phyloP scores from a whole-genome alignment of 2,329 filamentous ascomycete genomes.

The Colletotrichum agaves region DNA sequence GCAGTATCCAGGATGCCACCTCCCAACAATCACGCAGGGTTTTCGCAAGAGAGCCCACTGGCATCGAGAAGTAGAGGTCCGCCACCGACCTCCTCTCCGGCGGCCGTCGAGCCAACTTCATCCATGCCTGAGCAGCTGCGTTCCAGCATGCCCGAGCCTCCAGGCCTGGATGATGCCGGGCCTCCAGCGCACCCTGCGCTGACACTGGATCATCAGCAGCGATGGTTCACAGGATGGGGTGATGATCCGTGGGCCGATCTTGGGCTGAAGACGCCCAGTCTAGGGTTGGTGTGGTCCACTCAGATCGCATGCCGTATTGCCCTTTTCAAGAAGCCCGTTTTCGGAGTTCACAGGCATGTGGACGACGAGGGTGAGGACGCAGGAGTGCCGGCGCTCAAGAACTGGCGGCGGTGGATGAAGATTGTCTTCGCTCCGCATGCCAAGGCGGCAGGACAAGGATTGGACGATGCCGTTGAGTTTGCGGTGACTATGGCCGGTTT shows the following conservation, averaged over 20 bases:
- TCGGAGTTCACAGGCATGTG: slow-evolving; percentile 47
- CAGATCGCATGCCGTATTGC: slow-evolving; percentile 87
- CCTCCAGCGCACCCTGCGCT: slow-evolving; percentile 63
- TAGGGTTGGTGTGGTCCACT: slow-evolving; percentile 91
- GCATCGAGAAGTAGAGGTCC: slow-evolving; percentile 54
- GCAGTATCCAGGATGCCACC: slow-evolving; percentile 40
- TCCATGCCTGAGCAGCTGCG: slow-evolving; percentile 51
- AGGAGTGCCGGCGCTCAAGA: slow-evolving; percentile 59
- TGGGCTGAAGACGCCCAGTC: slow-evolving; percentile 81
- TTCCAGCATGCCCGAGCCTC: slow-evolving; percentile 48
- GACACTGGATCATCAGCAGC: slow-evolving; percentile 86
- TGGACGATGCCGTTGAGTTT: slow-evolving; percentile 72
- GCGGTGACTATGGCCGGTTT: slow-evolving; percentile 78
- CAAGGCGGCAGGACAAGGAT: slow-evolving; percentile 59
- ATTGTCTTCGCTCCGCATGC: slow-evolving; percentile 90
- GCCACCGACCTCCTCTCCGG: slow-evolving; percentile 43
- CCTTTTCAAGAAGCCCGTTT: slow-evolving; percentile 76
- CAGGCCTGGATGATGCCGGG: slow-evolving; percentile 54
- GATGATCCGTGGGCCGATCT: slow-evolving; percentile 66
- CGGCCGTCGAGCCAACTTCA: slow-evolving; percentile 49
- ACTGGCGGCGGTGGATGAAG: slow-evolving; percentile 83
- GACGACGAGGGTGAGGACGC: slow-evolving; percentile 55
- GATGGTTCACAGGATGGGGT: slow-evolving; percentile 96
- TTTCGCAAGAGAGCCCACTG: slow-evolving; percentile 60
- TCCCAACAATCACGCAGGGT: slow-evolving; percentile 22